phyloP scores from a whole-genome alignment of 2,329 filamentous ascomycete genomes.

The Phyllosticta ampelicida region DNA sequence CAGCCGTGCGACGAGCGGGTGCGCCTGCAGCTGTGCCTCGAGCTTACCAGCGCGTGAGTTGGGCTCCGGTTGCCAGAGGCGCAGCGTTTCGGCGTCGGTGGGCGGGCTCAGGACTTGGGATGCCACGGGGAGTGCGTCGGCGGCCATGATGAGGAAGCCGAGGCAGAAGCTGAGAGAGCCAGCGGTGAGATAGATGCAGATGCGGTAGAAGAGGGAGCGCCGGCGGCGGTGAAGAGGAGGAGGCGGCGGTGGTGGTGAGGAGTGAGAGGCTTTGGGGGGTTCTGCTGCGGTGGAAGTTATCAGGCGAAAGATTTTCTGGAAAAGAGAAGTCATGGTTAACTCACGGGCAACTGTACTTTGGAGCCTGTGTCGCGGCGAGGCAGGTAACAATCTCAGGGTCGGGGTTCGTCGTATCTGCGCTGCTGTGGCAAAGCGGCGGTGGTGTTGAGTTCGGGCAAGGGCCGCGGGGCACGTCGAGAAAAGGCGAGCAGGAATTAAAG shows the following conservation, averaged over 20 bases:
- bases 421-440: neutral
- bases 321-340: neutral
- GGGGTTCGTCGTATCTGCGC: neutral
- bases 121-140: constrained; percentile 41
- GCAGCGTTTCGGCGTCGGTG: constrained; percentile 63
- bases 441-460: neutral
- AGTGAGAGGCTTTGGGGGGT: neutral
- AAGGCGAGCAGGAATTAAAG: neutral
- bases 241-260: neutral
- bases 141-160: constrained; percentile 48
- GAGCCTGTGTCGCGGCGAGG: neutral
- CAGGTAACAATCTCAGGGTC: neutral
- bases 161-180: constrained; percentile 38
- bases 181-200: constrained; percentile 36
- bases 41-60: constrained; percentile 40
- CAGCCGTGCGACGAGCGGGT: constrained; percentile 61
- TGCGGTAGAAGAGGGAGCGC: constrained; percentile 21
- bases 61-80: constrained; percentile 51
- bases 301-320: neutral
- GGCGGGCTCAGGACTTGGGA: constrained; percentile 43
- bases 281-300: neutral
- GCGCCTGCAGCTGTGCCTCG: constrained; percentile 62
- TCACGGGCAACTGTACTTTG: constrained; percentile 2
- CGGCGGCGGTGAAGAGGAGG: constrained; percentile 2
- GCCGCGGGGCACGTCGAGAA: neutral